Base-by-base conservation (phyloP, 2,329 filamentous ascomycete genomes). In the Fusarium duplospermum region DNA sequence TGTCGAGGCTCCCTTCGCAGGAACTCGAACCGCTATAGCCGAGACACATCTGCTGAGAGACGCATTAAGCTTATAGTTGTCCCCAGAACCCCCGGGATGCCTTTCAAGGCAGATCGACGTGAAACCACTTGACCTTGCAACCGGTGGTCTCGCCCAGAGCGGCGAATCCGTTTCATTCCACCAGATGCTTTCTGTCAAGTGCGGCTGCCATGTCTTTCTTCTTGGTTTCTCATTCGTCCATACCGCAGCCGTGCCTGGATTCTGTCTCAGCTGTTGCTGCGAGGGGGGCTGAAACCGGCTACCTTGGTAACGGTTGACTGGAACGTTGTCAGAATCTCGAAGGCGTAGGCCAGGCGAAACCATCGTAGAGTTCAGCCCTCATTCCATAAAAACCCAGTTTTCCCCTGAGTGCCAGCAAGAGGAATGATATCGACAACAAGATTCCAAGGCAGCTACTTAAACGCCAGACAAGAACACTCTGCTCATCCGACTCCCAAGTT, bases 381-480 rank as follows among this genome's bases (percentile, higher is more conserved):
- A 63, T 63, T 63, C 61, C 61, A 60, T 38, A 61, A 33, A 42
- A 40, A 18, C 54, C 31, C 54, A 35, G 54, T 38, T 62, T 66
- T 29, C 61, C 56, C 47, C 27, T 59, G 47, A 59, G 57, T 63
- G 38, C 13, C 22, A 38, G 62, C 9, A 22, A 14, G 35, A 52
- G 22, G n/a, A 40, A 62, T 35, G 11, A 69, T 47, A 54, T 10
- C 7, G 20, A 45, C 29, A 70, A n/a, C n/a, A 61, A 68, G 14
- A 14, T n/a, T 20, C 29, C 33, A 40, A 50, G 35, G 42, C 11
- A 33, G 52, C 40, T 29, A 50, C 6, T 24, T 47, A 24, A 38
- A 18, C 20, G 20, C 57, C 38, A 60, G 58, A 66, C 67, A 71
- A 74, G 71, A 72, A 69, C 24, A n/a, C 27, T 52, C 52, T 20